Base-by-base conservation (phyloP, 2,329 filamentous ascomycete species). In the Dryadomyces quercus-mongolicae region DNA sequence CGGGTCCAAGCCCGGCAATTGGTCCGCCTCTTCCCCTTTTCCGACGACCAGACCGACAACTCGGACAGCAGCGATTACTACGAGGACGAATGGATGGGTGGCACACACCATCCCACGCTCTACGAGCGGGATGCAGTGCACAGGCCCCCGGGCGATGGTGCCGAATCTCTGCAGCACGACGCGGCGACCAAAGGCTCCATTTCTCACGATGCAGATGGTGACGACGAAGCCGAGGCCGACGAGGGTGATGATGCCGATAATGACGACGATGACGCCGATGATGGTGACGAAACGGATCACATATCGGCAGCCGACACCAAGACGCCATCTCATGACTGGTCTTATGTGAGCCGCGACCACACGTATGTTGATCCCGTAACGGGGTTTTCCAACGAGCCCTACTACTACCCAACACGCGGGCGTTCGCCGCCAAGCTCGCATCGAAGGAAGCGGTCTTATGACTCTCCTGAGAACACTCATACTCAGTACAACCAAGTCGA, bases 1-100 rank as follows among this genome's bases (percentile, higher is more conserved):
- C 81, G 93, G 51, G 71, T 82, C 12, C 82, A 88, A 51, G 92
- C 93, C 3, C 81, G 82, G 50, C 77, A 84, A 25, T 75, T 97
- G 15, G 72, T 95, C 15, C 66, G 69, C 1, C 71, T 82, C 60
- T 93, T 95, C 58, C 88, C 88, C 8, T 61, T 68, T 13, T 57
- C 48, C 1, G 59, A 62, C 12, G 56, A 63, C 25, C 64, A 64
- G 10, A 57, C 61, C 5, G 60, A 64, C 2, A 47, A 34, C 6
- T 52, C 49, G 2, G 49, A 54, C 8, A 63, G 69, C 21, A 58
- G 53, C 2, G 59, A 63, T 5, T 60, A 65, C 21, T 66, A 66
- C 15, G 61, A 62, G 12, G 62, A 64, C 6, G 56, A 48, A 36
- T 44, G 54, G 52, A 13, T 20, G 44, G 6, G 12, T 40, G 38